Evolutionary conservation across 2,329 filamentous ascomycete species (phyloP).

Genomic region (Sphaerulina vaccinii): DNA sequence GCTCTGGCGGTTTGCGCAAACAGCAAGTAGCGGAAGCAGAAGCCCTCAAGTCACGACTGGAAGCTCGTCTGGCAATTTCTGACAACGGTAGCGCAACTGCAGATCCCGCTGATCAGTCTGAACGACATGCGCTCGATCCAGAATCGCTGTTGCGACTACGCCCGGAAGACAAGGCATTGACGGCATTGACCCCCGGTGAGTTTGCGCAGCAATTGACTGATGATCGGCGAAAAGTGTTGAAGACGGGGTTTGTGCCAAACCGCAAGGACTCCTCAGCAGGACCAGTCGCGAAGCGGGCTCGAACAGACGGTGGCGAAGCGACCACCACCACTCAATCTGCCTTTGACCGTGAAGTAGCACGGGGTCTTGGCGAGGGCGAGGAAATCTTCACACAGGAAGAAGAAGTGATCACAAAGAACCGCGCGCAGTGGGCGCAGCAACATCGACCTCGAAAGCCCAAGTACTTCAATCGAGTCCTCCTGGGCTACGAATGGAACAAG

Average conservation of each 20-base stretch:
- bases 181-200: conserved; percentile 56
- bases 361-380: conserved; percentile 88
- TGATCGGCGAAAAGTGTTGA: conserved; percentile 61
- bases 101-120: conserved; percentile 6
- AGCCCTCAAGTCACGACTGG: conserved; percentile 53
- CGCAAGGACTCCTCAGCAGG: conserved; percentile 28
- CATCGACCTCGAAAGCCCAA: conserved; percentile 87
- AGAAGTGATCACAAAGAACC: conserved; percentile 62
- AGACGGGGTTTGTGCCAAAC: conserved; percentile 67
- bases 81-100: background rate
- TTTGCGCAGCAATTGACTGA: conserved; percentile 59
- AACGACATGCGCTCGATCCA: conserved; percentile 54
- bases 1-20: conserved; percentile 64
- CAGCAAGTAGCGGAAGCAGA: conserved; percentile 68
- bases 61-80: conserved; percentile 35
- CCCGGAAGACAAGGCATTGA: conserved; percentile 61
- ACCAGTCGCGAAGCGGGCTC: conserved; percentile 30
- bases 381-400: conserved; percentile 94
- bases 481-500: conserved; percentile 99
- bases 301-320: conserved; percentile 26
- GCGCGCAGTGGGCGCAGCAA: conserved; percentile 78
- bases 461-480: conserved; percentile 97
- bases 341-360: conserved; percentile 80
- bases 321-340: conserved; percentile 10
- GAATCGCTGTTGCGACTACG: conserved; percentile 65